These are phyloP conservation scores for Anthracocystis panici-leucophaei DNA, from an alignment of 1,284 basidiomycete species.

Conservation along the genomic window DNA sequence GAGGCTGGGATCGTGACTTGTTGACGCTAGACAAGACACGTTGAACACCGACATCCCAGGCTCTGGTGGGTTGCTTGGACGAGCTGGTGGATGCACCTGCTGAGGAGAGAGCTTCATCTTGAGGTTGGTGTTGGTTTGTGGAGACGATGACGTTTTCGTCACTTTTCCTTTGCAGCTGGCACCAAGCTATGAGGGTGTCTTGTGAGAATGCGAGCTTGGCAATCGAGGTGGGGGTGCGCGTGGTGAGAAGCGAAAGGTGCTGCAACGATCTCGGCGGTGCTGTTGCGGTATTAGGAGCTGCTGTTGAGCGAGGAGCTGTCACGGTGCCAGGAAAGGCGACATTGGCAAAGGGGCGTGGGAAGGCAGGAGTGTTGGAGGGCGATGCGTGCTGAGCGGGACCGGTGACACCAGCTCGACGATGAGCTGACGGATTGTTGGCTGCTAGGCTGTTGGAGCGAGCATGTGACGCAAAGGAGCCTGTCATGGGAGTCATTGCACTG, in stretches of 20 bases:
- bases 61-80: background rate
- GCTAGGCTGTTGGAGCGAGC: slow-evolving; percentile 18
- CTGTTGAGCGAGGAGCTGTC: slow-evolving; percentile 19
- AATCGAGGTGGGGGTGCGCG: slow-evolving; percentile 26
- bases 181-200: slow-evolving; percentile 27
- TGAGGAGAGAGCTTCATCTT: background rate
- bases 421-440: slow-evolving; percentile 17
- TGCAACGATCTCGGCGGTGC: slow-evolving; percentile 15
- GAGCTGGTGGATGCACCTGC: background rate
- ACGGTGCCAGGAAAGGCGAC: slow-evolving; percentile 27
- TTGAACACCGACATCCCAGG: slow-evolving; percentile 14
- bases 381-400: slow-evolving; percentile 27
- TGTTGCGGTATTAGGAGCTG: slow-evolving; percentile 19
- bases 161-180: slow-evolving; percentile 3
- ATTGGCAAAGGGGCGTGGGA: slow-evolving; percentile 20
- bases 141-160: too few species aligned
- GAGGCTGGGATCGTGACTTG: background rate
- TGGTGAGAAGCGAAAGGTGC: slow-evolving; percentile 28
- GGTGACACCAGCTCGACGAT: slow-evolving; percentile 20
- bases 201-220: slow-evolving; percentile 26
- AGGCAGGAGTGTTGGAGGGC: slow-evolving; percentile 11
- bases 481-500: slow-evolving; percentile 17
- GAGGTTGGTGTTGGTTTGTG: background rate
- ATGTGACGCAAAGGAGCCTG: slow-evolving; percentile 17
- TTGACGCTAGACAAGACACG: slow-evolving; percentile 3